These are phyloP conservation scores for Streptanthus diversifolius DNA, from an alignment of 345 rosid genomes.

Conservation along the genomic window DNA sequence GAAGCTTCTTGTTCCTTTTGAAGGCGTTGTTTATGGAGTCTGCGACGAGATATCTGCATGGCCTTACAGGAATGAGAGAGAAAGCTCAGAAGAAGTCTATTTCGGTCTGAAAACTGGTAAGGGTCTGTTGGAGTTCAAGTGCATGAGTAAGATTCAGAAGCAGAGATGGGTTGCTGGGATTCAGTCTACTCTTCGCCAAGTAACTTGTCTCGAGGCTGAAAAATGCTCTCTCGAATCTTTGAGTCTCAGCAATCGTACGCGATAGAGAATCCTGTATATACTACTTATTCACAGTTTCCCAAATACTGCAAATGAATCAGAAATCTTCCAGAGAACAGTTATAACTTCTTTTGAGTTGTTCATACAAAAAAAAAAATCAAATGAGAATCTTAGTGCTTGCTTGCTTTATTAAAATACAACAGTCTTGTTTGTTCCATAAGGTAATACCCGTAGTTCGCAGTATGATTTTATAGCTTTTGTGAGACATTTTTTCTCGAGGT, in stretches of 20 bases:
- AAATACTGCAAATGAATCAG: conserved; percentile 18
- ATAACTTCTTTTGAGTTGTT: background rate
- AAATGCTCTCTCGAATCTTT: conserved; percentile 50
- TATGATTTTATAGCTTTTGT: conserved; percentile 70
- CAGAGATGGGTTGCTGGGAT: conserved; percentile 88
- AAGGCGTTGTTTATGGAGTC: conserved; percentile 77
- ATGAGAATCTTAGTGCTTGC: background rate
- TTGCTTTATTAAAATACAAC: conserved; percentile 56
- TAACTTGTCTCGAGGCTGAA: conserved; percentile 44
- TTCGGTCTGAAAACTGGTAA: conserved; percentile 90
- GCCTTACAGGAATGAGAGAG: conserved; percentile 84
- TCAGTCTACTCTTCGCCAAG: conserved; percentile 66
- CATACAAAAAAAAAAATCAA: conserved; percentile 3
- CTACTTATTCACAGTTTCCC: background rate
- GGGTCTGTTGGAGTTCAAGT: conserved; percentile 89
- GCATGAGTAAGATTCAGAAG: conserved; percentile 74
- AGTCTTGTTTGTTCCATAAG: conserved; percentile 63
- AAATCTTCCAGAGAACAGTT: conserved; percentile 11
- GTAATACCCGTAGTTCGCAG: conserved; percentile 83
- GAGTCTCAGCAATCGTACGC: conserved; percentile 38
- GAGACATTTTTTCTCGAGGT: conserved; percentile 90
- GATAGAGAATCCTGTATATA: conserved; percentile 10
- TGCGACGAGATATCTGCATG: conserved; percentile 80
- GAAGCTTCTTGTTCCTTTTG: conserved; percentile 6
- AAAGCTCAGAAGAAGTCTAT: conserved; percentile 61